Percentiles rank a stretch among this genome's conserved stretches.
phyloP scores from a whole-genome alignment of 495 filamentous ascomycete species.

The Tuber microsphaerosporum region DNA sequence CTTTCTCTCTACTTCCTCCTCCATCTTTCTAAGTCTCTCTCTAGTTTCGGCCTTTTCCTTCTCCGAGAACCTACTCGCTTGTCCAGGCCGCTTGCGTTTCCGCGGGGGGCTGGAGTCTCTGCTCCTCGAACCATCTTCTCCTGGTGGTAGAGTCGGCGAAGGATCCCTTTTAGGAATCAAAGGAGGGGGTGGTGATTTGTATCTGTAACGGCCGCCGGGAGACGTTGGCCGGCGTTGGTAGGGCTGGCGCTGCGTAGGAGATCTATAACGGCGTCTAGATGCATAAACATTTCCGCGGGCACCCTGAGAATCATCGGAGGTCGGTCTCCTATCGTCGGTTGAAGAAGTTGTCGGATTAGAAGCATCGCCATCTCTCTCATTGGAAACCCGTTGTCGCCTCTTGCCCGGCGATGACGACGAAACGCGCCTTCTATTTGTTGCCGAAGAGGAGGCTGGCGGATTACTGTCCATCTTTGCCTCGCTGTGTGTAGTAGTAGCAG shows the following conservation, averaged over 20 bases:
- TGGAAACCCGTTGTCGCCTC: not conserved
- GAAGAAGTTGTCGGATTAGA: not conserved
- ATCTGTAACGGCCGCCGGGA: conserved; percentile 27
- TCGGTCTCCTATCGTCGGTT: conserved; percentile 13
- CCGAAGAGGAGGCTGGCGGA: not conserved
- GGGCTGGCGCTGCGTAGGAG: conserved; percentile 10
- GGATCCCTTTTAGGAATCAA: conserved; percentile 30
- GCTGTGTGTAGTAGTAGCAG: not conserved
- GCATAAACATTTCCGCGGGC: conserved; percentile 18
- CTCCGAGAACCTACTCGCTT: conserved; percentile 65
- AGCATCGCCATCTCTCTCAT: not conserved
- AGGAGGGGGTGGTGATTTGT: conserved; percentile 31
- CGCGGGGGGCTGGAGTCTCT: conserved; percentile 48
- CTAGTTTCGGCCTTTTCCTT: conserved; percentile 62
- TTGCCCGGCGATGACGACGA: not conserved
- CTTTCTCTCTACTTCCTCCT: conserved; percentile 45
- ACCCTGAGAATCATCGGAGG: conserved; percentile 1
- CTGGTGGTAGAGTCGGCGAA: conserved; percentile 40
- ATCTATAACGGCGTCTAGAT: conserved; percentile 26
- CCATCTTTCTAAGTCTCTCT: conserved; percentile 58
- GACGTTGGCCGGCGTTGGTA: conserved; percentile 27
- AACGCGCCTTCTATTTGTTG: not conserved
- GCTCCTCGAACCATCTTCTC: conserved; percentile 12
- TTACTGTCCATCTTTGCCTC: not conserved
- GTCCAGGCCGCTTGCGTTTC: conserved; percentile 80